Conservation (phyloP, 768 basidiomycete genomes). For the Mycena metata region DNA sequence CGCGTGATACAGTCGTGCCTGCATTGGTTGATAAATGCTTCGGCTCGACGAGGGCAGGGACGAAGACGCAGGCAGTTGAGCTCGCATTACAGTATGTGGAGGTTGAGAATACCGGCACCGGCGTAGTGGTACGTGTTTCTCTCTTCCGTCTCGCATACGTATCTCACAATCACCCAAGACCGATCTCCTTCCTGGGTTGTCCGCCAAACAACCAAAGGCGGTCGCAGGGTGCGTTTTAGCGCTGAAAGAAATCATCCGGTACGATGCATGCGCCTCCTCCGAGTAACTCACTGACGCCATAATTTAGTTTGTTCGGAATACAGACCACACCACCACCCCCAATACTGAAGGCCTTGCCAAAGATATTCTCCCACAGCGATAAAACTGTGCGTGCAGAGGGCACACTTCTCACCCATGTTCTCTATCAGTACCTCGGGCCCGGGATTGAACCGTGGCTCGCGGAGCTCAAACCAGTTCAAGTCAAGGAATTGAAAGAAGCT, state of each 20-base stretch:
- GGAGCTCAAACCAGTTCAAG: constrained; percentile 96
- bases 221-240: constrained; percentile 85
- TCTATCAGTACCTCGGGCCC: constrained; percentile 91
- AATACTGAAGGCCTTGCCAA: constrained; percentile 89
- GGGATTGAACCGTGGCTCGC: constrained; percentile 87
- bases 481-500: constrained; percentile 93
- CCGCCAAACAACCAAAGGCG: constrained; percentile 94
- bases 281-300: constrained; percentile 28
- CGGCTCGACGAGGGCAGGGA: constrained; percentile 91
- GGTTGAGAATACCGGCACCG: constrained; percentile 89
- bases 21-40: constrained; percentile 96
- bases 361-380: constrained; percentile 95
- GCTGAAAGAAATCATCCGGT: constrained; percentile 90
- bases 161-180: constrained; percentile 55
- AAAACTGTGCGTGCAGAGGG: constrained; percentile 97
- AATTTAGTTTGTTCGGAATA: constrained; percentile 79
- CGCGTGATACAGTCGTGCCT: constrained; percentile 86
- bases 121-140: constrained; percentile 83
- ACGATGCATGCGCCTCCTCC: background rate
- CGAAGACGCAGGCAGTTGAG: constrained; percentile 89
- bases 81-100: constrained; percentile 92
- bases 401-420: constrained; percentile 73
- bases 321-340: constrained; percentile 81
- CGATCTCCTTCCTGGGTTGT: constrained; percentile 87
- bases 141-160: constrained; percentile 46